Percentiles rank a stretch among this genome's conserved stretches.
Conservation (phyloP, 306 rosid species). For the Medicago ruthenica region DNA sequence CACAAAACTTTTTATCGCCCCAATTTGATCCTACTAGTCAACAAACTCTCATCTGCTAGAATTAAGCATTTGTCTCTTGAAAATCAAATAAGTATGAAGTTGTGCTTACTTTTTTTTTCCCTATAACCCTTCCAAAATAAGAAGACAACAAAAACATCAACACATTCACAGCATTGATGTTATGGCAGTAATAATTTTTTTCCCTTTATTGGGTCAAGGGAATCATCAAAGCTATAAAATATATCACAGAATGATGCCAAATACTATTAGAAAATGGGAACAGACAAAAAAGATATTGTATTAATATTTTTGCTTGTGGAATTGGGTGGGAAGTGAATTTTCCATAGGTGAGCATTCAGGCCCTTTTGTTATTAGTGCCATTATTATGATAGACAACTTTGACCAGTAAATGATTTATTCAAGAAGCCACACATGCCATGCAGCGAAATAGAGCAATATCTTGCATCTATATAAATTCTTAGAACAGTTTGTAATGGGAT, state of each 20-base stretch:
- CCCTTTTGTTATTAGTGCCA: neutral
- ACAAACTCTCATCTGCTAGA: neutral
- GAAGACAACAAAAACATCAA: conserved; percentile 18
- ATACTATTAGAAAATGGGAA: conserved; percentile 4
- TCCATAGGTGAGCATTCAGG: neutral
- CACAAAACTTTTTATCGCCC: neutral
- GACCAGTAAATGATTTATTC: conserved; percentile 12
- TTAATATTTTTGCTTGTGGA: conserved; percentile 6
- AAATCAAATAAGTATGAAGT: conserved; percentile 1
- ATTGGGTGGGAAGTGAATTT: conserved; percentile 2
- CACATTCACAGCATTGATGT: conserved; percentile 23
- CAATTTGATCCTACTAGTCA: conserved; percentile 8
- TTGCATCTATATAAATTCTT: conserved; percentile 6
- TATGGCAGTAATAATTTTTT: conserved; percentile 3
- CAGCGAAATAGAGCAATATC: conserved; percentile 22
- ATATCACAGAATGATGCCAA: conserved; percentile 7
- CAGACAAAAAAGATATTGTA: neutral
- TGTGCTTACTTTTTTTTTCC: conserved; percentile 11
- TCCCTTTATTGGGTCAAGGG: neutral
- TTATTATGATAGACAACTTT: neutral
- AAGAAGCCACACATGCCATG: conserved; percentile 33
- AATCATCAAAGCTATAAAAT: conserved; percentile 3
- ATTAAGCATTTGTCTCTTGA: conserved; percentile 13
- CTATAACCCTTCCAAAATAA: conserved; percentile 1
- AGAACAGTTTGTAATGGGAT: neutral